These are phyloP conservation scores for Yamadazyma sp. DNA, from an alignment of 1,139 yeast species.

Conservation along the genomic window DNA sequence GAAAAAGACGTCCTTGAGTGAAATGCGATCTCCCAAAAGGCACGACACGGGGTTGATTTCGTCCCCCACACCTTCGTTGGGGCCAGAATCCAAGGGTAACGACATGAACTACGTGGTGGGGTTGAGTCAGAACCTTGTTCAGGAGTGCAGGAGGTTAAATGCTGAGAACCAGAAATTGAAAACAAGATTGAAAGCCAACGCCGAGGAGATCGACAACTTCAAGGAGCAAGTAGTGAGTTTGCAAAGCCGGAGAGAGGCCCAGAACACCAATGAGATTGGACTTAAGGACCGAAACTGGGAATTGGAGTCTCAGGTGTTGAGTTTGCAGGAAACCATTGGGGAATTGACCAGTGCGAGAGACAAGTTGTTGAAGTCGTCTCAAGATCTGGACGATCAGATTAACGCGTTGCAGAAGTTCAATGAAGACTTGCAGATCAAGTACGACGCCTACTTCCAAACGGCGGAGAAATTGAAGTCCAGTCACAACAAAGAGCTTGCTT, in stretches of 20 bases:
- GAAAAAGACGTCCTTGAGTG: conserved; percentile 10
- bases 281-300: conserved; percentile 80
- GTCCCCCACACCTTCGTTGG: conserved; percentile 36
- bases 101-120: conserved; percentile 84
- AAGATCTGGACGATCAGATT: conserved; percentile 35
- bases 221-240: conserved; percentile 38
- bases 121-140: conserved; percentile 72
- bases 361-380: conserved; percentile 27
- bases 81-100: conserved; percentile 51
- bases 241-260: conserved; percentile 31
- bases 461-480: conserved; percentile 33
- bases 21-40: conserved; percentile 3
- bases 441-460: conserved; percentile 34
- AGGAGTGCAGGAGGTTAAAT: conserved; percentile 76
- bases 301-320: conserved; percentile 58
- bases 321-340: conserved; percentile 46
- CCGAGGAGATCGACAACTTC: conserved; percentile 39
- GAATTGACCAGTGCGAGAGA: conserved; percentile 28
- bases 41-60: conserved; percentile 14
- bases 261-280: conserved; percentile 40
- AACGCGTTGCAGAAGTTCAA: conserved; percentile 39
- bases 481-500: conserved; percentile 41
- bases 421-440: conserved; percentile 48
- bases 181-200: conserved; percentile 38
- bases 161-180: conserved; percentile 63